Base-by-base conservation (phyloP, 108 stramenopile genomes). In the Stephanodiscus minutulus region DNA sequence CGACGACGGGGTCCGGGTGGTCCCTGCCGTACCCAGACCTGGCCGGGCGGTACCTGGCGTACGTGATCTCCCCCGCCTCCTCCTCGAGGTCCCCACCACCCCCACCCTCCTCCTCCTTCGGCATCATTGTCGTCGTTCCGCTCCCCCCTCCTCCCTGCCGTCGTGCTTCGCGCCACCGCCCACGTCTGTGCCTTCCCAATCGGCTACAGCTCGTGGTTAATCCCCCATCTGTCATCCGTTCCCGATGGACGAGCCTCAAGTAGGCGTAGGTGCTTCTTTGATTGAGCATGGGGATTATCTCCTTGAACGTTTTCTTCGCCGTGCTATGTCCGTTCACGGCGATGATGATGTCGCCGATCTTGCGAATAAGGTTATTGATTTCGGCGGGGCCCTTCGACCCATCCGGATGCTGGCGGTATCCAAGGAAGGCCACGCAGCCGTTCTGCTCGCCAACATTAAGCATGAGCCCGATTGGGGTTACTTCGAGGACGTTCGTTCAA, bases 391-490 rank as follows among this genome's bases (percentile, higher is more conserved):
- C 93, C 57, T 86, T 88, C 27, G 56, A 73, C 27, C 89, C 90
- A 66, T 91, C 77, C 0, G 88, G 85, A 27, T 86, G 71, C 7
- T 41, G 65, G 11, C 91, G 76, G 67, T 88, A 91, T 18, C 86
- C 93, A 48, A 87, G 86, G 78, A 94, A 94, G 7, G 89, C 85
- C 12, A 94, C 93, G 44, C 77, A 77, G 7, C 89, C 89, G 44
- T 89, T 49, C 15, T 88, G 67, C 81, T 94, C 93, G 0, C 91
- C 93, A 20, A 94, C 93, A 76, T 94, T 94, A 83, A 94, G 87
- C 88, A 91, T 77, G 13, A 94, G 70, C 10, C 94, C 91, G 28
- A 86, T 83, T 2, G 90, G 71, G 69, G 94, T 95, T 17, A 91
- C 85, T 58, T 53, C 11, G 24, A 24, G 22, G 24, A 8, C 0